Conservation (phyloP, 805 yeast genomes). For the Kluyveromyces wickerhamii region DNA sequence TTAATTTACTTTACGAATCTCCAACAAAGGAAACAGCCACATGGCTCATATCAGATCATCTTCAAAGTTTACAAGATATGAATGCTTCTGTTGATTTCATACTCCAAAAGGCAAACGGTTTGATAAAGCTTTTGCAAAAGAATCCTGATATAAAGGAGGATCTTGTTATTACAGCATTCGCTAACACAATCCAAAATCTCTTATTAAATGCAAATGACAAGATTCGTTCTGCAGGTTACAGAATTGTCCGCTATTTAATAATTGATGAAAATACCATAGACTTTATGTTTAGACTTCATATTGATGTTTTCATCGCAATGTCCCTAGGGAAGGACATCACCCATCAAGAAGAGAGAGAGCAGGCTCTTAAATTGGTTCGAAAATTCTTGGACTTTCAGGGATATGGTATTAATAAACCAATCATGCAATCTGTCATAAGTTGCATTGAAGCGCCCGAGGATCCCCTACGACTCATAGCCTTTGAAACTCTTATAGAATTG, state of each 20-base stretch:
- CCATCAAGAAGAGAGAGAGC: slow-evolving; percentile 57
- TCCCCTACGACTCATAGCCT: slow-evolving; percentile 40
- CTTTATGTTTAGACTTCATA: slow-evolving; percentile 43
- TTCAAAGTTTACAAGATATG: slow-evolving; percentile 28
- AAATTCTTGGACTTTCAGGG: slow-evolving; percentile 44
- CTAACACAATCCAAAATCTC: slow-evolving; percentile 52
- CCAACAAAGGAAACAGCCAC: slow-evolving; percentile 24
- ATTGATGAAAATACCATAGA: slow-evolving; percentile 46
- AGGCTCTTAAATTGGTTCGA: slow-evolving; percentile 67
- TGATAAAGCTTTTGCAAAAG: slow-evolving; percentile 47
- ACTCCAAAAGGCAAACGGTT: slow-evolving; percentile 54
- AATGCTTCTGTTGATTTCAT: slow-evolving; percentile 20
- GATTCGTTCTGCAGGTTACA: slow-evolving; percentile 67
- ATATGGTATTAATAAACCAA: slow-evolving; percentile 53
- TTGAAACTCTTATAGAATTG: slow-evolving; percentile 52
- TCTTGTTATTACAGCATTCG: slow-evolving; percentile 48
- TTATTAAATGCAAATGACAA: slow-evolving; percentile 49
- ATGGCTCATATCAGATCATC: slow-evolving; percentile 30
- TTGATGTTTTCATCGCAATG: slow-evolving; percentile 56
- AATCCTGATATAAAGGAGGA: slow-evolving; percentile 59
- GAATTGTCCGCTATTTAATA: slow-evolving; percentile 61
- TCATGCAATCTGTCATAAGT: slow-evolving; percentile 60
- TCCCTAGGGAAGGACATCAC: slow-evolving; percentile 54
- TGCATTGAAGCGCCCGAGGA: slow-evolving; percentile 52
- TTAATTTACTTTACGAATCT: slow-evolving; percentile 3